A percentile compares a stretch with the other conserved stretches of the same genome.
phyloP scores from a whole-genome alignment of 2,329 filamentous ascomycete genomes.

The Pyricularia sp. region DNA sequence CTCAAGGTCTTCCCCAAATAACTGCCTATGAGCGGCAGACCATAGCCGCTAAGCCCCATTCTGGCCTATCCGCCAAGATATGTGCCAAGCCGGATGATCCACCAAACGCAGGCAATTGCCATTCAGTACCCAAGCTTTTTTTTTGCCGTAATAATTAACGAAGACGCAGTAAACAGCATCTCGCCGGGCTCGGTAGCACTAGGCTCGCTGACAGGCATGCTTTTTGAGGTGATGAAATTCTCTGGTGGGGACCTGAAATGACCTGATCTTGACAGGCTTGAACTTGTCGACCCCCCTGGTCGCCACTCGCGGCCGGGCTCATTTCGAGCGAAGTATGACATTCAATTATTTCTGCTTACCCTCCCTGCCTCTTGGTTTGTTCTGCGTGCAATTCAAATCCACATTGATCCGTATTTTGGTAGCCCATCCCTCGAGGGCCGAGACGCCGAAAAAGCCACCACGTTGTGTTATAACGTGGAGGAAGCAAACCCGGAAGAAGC shows the following conservation, averaged over 20 bases:
- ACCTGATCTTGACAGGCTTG: background rate
- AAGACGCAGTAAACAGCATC: background rate
- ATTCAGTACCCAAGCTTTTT: background rate
- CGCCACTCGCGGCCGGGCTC: too few species aligned
- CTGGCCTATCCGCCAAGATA: background rate
- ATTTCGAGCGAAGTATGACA: too few species aligned
- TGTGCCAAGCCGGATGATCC: background rate
- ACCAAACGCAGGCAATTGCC: background rate
- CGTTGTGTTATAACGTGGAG: background rate
- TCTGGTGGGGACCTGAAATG: background rate
- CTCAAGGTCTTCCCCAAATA: background rate
- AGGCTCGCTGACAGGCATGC: background rate
- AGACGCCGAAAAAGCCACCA: background rate
- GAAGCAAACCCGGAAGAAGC: background rate
- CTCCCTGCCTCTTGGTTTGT: background rate
- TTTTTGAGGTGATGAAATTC: background rate
- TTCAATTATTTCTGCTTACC: background rate
- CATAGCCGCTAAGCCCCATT: background rate
- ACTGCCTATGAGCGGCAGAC: background rate
- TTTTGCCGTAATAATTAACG: background rate
- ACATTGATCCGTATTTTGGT: background rate
- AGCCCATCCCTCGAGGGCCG: background rate
- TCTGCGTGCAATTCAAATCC: background rate
- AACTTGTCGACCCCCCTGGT: background rate
- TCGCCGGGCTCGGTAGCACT: background rate